Base-by-base conservation (phyloP, 2,329 filamentous ascomycete genomes). In the Trichocomaceae sp. region DNA sequence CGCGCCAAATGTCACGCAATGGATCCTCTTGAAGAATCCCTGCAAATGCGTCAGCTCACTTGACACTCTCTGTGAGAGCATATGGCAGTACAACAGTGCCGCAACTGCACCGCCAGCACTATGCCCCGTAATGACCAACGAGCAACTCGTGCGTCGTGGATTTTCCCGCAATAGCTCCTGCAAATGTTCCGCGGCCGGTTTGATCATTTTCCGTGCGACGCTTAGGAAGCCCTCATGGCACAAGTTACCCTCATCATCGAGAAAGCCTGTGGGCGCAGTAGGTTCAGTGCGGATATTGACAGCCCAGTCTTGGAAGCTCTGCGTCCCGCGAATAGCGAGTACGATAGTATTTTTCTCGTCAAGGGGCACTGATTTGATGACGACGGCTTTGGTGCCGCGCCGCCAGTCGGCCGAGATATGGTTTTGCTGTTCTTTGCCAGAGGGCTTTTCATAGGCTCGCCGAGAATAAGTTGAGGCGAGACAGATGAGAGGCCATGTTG, bases 41-140 rank as follows among this genome's bases (percentile, higher is more conserved):
- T 86, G 84, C 4, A 95, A 78, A 31, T 75, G 69, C 57, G 80
- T 88, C 44, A 95, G 81, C 64, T 92, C 86, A 6, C 85, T 89
- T 42, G 76, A 69, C 2, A 85, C 76, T 2, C 69, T 69, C 12
- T 68, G 70, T 1, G 77, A 79, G 4, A 57, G 33, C 55, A 95
- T 92, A 69, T 96, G 90, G 35, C 81, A 80, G 70, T 90, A 95
- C 0, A 95, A 76, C 10, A 96, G 75, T 2, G 85, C 81, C 0
- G 90, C 90, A 1, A 95, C 84, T 0, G 90, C 90, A 2, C 90
- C 90, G 15, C 90, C 90, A 0, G 90, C 90, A 1, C 86, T 90
- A 66, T 95, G 90, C 0, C 90, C 90, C 0, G 90, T 95, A 57
- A 96, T 87, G 17, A 95, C 76, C 8, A 95, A 77, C 15, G 85